Base-by-base conservation (phyloP, 1,284 basidiomycete genomes). In the Pascua sp. region DNA sequence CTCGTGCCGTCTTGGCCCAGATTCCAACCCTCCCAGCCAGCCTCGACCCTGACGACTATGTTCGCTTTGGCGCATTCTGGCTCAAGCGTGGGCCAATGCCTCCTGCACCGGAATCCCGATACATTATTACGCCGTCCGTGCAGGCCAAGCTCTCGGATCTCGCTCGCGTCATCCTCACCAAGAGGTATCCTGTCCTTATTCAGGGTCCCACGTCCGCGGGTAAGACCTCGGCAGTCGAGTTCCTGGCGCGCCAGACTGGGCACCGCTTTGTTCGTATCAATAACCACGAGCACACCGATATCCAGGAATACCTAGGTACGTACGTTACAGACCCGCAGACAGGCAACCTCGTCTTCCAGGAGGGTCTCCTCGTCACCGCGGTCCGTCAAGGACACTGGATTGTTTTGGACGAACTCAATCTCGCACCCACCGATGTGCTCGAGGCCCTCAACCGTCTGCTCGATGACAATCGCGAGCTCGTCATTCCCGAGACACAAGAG, bases 231-330 rank as follows among this genome's bases (percentile, higher is more conserved):
- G 90, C 96, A 0, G 87, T 98, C 56, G 94, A 98, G 78, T 98
- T 96, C 75, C 85, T 99, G 18, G 95, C 96, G 2, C 85, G 85
- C 59, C 83, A 90, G 57, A 98, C 95, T 0, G 95, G 96, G 0
- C 96, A 99, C 79, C 85, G 85, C 37, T 98, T 98, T 73, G 87
- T 99, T 36, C 90, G 96, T 41, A 98, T 98, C 83, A 98, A 99
- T 80, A 98, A 99, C 70, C 96, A 99, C 79, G 96, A 99, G 69
- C 96, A 98, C 72, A 99, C 96, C 5, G 96, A 99, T 75, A 94
- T 95, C 50, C 96, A 99, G 71, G 96, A 99, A 73, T 99, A 99
- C 71, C 83, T 98, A 51, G 96, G 96, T 8, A 94, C 93, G 0
- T 99, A 99, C 70, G 86, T 95, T 13, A 94, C 95, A 1, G 94